These are phyloP conservation scores for Daedalea quercina DNA, from an alignment of 768 basidiomycete species.

Conservation along the genomic window DNA sequence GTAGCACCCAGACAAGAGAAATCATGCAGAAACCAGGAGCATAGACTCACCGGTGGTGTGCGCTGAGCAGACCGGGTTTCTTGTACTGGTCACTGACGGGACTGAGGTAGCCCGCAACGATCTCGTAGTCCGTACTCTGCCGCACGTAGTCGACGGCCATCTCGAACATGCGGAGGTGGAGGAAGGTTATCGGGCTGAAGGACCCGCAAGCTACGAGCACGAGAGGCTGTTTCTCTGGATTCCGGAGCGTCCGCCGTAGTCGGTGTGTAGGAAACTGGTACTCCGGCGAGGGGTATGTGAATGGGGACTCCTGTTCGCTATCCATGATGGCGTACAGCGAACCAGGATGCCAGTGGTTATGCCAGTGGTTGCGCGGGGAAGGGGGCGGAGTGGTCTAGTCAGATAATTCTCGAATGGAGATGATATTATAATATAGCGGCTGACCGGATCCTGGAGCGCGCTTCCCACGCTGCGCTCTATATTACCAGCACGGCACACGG, in stretches of 20 bases:
- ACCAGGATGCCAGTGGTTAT: too few relatives aligned
- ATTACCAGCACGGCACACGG: background rate
- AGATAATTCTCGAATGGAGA: background rate
- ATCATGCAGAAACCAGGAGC: too few relatives aligned
- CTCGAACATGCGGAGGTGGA: conserved; percentile 98
- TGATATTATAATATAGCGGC: conserved; percentile 5
- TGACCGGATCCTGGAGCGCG: conserved; percentile 16
- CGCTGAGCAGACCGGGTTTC: conserved; percentile 89
- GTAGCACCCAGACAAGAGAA: background rate
- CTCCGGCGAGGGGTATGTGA: conserved; percentile 52
- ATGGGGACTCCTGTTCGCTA: conserved; percentile 17
- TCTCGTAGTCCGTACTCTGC: conserved; percentile 88
- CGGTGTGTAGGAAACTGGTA: conserved; percentile 67
- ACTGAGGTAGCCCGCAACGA: conserved; percentile 93
- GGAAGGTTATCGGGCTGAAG: conserved; percentile 97
- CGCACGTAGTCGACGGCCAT: conserved; percentile 97
- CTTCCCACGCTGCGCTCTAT: conserved; percentile 19
- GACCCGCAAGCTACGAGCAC: conserved; percentile 96
- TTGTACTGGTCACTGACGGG: conserved; percentile 96
- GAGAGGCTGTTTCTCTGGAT: conserved; percentile 72
- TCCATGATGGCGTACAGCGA: background rate
- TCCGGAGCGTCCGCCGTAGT: conserved; percentile 48
- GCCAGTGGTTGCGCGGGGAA: background rate
- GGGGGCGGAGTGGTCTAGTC: background rate
- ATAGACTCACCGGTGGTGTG: conserved; percentile 72